Evolutionary conservation across 2,329 filamentous ascomycete genomes (phyloP), one percentile per base, ranked within the genome.

Genomic region (Colletotrichum euphorbiae): DNA sequence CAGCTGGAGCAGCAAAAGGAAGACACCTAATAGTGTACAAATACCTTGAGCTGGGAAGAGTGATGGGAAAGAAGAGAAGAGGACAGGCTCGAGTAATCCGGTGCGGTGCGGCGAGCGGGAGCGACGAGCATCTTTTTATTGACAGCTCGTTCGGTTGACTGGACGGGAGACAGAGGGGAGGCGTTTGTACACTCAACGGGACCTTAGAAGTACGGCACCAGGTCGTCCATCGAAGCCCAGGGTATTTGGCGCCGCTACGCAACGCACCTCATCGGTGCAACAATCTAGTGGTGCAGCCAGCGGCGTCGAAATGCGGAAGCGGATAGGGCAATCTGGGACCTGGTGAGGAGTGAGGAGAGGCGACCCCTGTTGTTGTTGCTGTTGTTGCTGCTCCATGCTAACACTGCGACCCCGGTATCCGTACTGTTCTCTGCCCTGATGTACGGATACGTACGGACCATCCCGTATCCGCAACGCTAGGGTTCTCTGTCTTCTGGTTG

Each of bases 121-220:
- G 65, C 54, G 52, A 31, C 46, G 52, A 58, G 45, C 65, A 64
- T 64, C 60, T 45, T 68, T 67, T 68, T 68, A 68, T 68, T 68
- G 65, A 68, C 60, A 64, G 45, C 51, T 65, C 60, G 58, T 42
- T 42, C 19, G 52, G 31, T 24, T 59, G 24, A 9, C 28, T 57
- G 46, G n/a, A 45, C 45, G 11, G 13, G 50, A 42, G 58, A 57
- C 62, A 8, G 62, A 21, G 56, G n/a, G 19, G 42, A 21, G 33
- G 28, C 28, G 48, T 36, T 12, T 13, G 36, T 38, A 38, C 36
- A 28, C 7, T 7, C 28, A 28, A 28, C 28, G 28, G 28, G 28
- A 28, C 28, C 3, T 28, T 28, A 28, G 6, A 8, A 28, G 28
- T 28, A 28, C 24, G 4, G 24, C 24, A 24, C 24, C 24, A 24